Percentiles rank a stretch among this genome's conserved stretches.
phyloP scores from a whole-genome alignment of 2,329 filamentous ascomycete species.

The Ascochyta pisi region DNA sequence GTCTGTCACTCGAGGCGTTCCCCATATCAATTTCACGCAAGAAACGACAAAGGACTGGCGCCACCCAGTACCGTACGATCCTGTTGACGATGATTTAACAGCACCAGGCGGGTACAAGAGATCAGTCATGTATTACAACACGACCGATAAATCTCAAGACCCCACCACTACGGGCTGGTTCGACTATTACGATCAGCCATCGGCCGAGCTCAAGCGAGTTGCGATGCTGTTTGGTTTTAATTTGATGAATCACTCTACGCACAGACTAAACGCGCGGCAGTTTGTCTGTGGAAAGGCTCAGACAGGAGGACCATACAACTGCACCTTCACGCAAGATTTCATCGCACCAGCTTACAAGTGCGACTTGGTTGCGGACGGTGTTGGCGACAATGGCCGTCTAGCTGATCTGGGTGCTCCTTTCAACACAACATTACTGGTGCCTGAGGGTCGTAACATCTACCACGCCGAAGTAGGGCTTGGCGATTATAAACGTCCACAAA shows the following conservation, averaged over 20 bases:
- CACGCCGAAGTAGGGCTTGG: constrained; percentile 38
- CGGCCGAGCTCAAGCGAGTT: constrained; percentile 35
- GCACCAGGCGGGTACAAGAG: constrained; percentile 31
- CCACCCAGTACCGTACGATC: constrained; percentile 23
- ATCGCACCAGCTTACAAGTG: constrained; percentile 45
- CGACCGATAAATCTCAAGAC: constrained; percentile 32
- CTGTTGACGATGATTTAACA: constrained; percentile 21
- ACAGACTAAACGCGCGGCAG: constrained; percentile 39
- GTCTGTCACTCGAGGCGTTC: constrained; percentile 27
- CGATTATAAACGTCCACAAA: constrained; percentile 38
- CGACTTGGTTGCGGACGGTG: constrained; percentile 33
- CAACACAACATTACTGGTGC: constrained; percentile 39
- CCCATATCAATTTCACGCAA: constrained; percentile 37
- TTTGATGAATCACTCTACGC: constrained; percentile 34
- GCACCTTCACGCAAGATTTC: constrained; percentile 42
- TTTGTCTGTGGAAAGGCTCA: constrained; percentile 41
- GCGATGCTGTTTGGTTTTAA: constrained; percentile 43
- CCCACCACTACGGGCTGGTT: constrained; percentile 30
- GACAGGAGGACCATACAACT: constrained; percentile 39
- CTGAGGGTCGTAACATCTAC: constrained; percentile 39
- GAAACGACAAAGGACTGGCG: constrained; percentile 46
- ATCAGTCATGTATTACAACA: constrained; percentile 45
- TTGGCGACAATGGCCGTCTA: constrained; percentile 27
- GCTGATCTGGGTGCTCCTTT: constrained; percentile 39
- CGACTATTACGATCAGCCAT: constrained; percentile 48